Base-by-base conservation (phyloP, 768 basidiomycete species). In the Hypsizygus marmoreus region DNA sequence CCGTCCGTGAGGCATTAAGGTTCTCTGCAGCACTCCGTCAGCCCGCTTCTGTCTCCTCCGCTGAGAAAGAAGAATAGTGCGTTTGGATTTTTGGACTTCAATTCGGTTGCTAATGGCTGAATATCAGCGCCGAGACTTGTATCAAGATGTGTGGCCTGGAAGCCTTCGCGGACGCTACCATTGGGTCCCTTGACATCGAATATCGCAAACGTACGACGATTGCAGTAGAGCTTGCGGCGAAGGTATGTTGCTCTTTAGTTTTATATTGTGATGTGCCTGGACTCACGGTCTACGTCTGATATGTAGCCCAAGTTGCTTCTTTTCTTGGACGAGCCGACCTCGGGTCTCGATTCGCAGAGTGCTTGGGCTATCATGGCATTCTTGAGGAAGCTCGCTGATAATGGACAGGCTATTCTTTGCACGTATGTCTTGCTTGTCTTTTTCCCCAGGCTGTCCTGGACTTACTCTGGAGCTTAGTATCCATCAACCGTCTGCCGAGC, bases 351-450 rank as follows among this genome's bases (percentile, higher is more conserved):
- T 61, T 91, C 89, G 2, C 89, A 91, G 63, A 87, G 84, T 43
- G 90, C 91, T 2, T 90, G 89, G 88, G 84, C 84, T 4, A 90
- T 92, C 51, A 69, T 91, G 42, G 67, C 73, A 2, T 90, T 94
- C 70, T 69, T 94, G 33, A 74, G 84, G 8, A 76, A 82, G 36
- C 80, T 94, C 24, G 89, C 91, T 7, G 77, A 87, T 47, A 80
- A 78, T 50, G 92, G 92, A 1, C 91, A 92, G 60, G 86, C 90
- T 25, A 92, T 95, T 54, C 70, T 95, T n/a, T 94, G 91, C 83
- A 95, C 89, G 73, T 84, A 56, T 40, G 82, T 69, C 20, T n/a
- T 19, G 25, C 16, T 4, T 43, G 3, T 42, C 75, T 75, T 4
- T 76, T 79, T 35, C 76, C 76, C 50, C 76, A 70, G 61, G 67